Base-by-base conservation (phyloP, 1,284 basidiomycete species). In the Cutaneotrichosporon curvatum region DNA sequence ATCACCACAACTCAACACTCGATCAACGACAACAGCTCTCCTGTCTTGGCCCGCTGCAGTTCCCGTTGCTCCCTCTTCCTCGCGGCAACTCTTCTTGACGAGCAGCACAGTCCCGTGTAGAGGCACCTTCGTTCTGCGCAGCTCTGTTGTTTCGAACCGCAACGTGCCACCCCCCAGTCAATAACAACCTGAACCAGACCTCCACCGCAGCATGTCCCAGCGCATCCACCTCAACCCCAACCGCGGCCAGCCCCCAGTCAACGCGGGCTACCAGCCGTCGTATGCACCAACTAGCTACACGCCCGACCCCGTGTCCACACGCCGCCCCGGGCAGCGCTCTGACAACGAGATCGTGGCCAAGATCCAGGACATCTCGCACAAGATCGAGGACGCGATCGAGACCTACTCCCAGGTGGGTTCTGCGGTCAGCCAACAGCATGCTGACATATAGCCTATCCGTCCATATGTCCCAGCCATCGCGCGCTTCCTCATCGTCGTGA, bases 401-500 rank as follows among this genome's bases (percentile, higher is more conserved):
- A 83, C 85, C 56, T 85, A 87, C 74, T 83, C 90, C 7, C 90
- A 96, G 67, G 68, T 68, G 39, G 40, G 65, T 60, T 28, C 28
- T 14, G 11, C 9, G 32, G 8, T 18, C 20, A 10, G 25, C 9
- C 12, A 4, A 23, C 12, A 21, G 40, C 25, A 14, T 14, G 10
- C 48, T 49, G 22, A 49, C 39, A 7, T 16, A 12, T 36, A 71
- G 65, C 94, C 95, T 23, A 78, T 97, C 73, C 85, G 86, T 71
- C 95, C 95, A 42, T 85, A 94, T 71, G 79, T 99, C 61, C 94
- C 95, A 23, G 84, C 89, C 41, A 83, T 97, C 68, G 95, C 91
- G 53, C 81, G 95, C 57, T 97, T 97, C 74, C 75, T 99, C 57
- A 98, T 98, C 70, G 90, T 99, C 46, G 90, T 95, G 36, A 99